Conservation (phyloP, 2,329 filamentous ascomycete genomes). For the Aschersonia sp. region DNA sequence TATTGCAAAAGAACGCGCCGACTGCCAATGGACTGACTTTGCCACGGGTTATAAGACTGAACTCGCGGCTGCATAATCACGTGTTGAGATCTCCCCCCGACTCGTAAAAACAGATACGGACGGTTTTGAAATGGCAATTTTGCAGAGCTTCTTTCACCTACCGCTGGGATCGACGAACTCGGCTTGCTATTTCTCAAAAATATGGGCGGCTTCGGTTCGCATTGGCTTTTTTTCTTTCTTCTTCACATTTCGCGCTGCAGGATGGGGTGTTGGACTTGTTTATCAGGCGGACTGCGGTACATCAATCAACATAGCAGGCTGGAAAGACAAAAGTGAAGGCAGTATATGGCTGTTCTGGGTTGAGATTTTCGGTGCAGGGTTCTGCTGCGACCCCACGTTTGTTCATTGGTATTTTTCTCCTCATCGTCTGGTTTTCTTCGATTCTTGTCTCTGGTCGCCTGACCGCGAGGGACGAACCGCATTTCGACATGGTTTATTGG, state of each 20-base stretch:
- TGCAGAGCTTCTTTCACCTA: not conserved
- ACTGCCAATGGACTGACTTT: too few species aligned
- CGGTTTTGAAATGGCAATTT: not conserved
- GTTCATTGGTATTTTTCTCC: slow-evolving; percentile 8
- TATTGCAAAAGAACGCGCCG: too few species aligned
- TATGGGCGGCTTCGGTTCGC: slow-evolving; percentile 17
- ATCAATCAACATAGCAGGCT: slow-evolving; percentile 14
- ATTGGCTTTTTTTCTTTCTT: slow-evolving; percentile 15
- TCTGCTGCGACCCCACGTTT: not conserved
- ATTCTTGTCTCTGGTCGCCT: not conserved
- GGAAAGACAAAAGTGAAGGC: slow-evolving; percentile 23
- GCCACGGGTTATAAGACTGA: too few species aligned
- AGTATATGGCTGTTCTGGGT: slow-evolving; percentile 22
- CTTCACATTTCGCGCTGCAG: slow-evolving; percentile 12
- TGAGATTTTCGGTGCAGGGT: slow-evolving; percentile 16
- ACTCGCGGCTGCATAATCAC: too few species aligned
- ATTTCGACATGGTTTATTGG: not conserved
- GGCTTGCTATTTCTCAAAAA: slow-evolving; percentile 21
- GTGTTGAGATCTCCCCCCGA: too few species aligned
- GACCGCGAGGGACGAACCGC: not conserved
- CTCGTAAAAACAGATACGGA: too few species aligned
- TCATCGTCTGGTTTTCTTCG: not conserved
- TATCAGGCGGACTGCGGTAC: slow-evolving; percentile 11
- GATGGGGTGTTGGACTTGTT: slow-evolving; percentile 23
- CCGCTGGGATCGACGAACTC: slow-evolving; percentile 16